Evolutionary conservation across 2,329 filamentous ascomycete genomes (phyloP).

Genomic region (Falciphora oryzae): DNA sequence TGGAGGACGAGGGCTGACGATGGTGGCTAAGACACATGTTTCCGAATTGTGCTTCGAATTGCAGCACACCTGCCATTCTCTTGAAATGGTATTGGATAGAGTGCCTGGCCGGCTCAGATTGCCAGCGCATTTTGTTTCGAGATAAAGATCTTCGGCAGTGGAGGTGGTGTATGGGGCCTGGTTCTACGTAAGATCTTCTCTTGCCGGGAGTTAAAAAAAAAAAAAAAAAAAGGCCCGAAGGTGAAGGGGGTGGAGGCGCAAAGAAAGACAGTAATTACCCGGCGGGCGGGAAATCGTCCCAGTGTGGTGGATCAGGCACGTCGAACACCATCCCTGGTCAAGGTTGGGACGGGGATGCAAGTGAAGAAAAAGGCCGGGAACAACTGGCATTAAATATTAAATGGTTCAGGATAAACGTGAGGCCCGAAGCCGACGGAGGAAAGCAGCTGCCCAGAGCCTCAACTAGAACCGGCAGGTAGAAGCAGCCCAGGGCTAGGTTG

Average conservation of each 20-base stretch:
- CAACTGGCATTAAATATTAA: too few species aligned
- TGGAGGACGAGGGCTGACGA: neutral
- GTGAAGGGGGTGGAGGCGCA: too few species aligned
- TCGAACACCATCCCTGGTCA: neutral
- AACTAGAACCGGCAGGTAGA: too few species aligned
- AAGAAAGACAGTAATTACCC: neutral
- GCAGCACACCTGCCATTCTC: neutral
- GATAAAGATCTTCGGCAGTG: too few species aligned
- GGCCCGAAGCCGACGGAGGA: neutral
- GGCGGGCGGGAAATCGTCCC: too few species aligned
- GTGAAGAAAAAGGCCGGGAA: neutral
- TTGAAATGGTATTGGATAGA: neutral
- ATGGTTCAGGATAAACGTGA: neutral
- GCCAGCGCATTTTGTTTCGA: too few species aligned
- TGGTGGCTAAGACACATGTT: neutral
- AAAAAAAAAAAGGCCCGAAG: too few species aligned
- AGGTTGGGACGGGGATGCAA: neutral
- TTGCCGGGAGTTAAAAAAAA: too few species aligned
- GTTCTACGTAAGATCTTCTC: too few species aligned
- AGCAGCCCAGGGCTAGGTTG: neutral
- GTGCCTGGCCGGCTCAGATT: neutral
- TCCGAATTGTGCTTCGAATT: too few species aligned
- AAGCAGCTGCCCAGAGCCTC: neutral
- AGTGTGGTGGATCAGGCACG: neutral
- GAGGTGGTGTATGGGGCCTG: too few species aligned